Base-by-base conservation (phyloP, 352 stramenopile genomes). In the Globisporangium parvum region DNA sequence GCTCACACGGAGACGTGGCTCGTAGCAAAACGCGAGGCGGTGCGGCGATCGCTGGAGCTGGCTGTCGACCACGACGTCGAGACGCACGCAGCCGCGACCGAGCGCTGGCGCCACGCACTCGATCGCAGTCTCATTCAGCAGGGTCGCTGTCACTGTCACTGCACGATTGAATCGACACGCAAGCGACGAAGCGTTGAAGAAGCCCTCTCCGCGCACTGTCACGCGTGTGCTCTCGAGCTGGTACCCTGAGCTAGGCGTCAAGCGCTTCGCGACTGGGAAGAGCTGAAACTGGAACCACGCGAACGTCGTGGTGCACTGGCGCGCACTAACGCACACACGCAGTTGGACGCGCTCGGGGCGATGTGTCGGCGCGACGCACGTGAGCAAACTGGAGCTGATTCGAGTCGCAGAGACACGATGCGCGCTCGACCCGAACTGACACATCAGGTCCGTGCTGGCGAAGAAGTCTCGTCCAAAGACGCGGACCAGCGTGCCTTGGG, bases 281-380 rank as follows among this genome's bases (percentile, higher is more conserved):
- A 56, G 33, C n/a, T 53, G 40, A 9, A 53, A 71, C 24, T 60
- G 20, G 56, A 71, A 70, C 28, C 47, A 51, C 8, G 42, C 35
- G 15, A 26, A 52, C 28, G 40, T 39, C 21, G 41, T 33, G 4
- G 65, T 54, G 59, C 59, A 72, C 35, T 71, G 55, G n/a, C 33
- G 8, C 14, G 56, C 58, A 17, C 39, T 50, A 10, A 80, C 18
- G 24, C 73, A 84, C 0, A 86, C 26, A 2, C 55, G 57, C 5
- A 85, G 17, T 24, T 68, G 26, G 2, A 77, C 60, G 18, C 35
- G 35, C 1, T 73, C 69, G 0, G 63, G 59, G 23, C 50, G 20
- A 56, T 70, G 69, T 35, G 65, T 33, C n/a, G 69, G 67, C 1
- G 64, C 40, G 26, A 55, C 31, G 51, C 76, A 86, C 15, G 55